Evolutionary conservation across 768 basidiomycete genomes (phyloP).

Genomic region (Agaricus subrufescens): DNA sequence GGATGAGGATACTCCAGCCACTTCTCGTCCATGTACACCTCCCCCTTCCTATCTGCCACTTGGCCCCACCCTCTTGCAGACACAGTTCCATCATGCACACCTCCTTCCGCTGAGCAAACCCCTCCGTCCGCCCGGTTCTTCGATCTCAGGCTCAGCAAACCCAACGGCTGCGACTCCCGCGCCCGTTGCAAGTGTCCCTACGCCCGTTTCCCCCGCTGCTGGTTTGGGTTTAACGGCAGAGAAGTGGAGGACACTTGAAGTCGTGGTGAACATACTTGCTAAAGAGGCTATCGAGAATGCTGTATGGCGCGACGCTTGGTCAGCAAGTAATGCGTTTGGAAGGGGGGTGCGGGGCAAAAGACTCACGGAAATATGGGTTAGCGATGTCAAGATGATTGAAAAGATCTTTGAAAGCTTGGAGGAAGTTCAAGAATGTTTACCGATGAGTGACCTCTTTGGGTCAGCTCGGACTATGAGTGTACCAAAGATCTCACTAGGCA

Average conservation of each 20-base stretch:
- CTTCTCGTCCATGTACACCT: conserved; percentile 63
- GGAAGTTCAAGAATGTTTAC: conserved; percentile 35
- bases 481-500: conserved; percentile 62
- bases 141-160: conserved; percentile 36
- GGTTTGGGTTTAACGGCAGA: conserved; percentile 59
- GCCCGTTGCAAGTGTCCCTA: conserved; percentile 50
- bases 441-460: conserved; percentile 40
- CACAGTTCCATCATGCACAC: conserved; percentile 59
- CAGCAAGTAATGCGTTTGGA: conserved; percentile 25
- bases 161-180: conserved; percentile 30
- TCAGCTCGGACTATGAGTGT: conserved; percentile 30
- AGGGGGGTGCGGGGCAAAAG: conserved; percentile 17
- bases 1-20: conserved; percentile 40
- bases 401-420: conserved; percentile 30
- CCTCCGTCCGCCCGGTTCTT: conserved; percentile 52
- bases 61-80: conserved; percentile 63
- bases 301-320: conserved; percentile 66
- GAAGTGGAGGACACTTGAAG: conserved; percentile 63
- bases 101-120: conserved; percentile 61
- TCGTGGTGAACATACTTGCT: conserved; percentile 57
- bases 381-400: conserved; percentile 45
- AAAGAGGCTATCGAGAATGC: conserved; percentile 72
- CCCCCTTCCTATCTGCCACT: conserved; percentile 66
- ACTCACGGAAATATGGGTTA: conserved; percentile 46
- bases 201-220: conserved; percentile 81